These are phyloP conservation scores for Seiridium unicorne DNA, from an alignment of 2,329 filamentous ascomycete species.

Conservation along the genomic window DNA sequence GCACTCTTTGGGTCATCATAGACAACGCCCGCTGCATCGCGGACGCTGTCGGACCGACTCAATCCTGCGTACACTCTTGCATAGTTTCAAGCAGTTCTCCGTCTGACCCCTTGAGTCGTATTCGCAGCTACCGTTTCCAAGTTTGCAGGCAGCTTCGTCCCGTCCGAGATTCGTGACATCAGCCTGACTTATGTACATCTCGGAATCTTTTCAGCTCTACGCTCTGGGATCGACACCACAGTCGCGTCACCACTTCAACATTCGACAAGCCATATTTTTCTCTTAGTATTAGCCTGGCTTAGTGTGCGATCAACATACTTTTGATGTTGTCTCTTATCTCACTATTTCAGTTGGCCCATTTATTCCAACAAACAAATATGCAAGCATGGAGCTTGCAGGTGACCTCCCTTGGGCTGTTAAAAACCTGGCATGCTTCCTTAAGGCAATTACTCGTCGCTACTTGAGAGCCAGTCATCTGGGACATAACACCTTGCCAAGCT, in stretches of 20 bases:
- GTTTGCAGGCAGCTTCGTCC: not conserved
- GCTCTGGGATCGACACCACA: not conserved
- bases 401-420: no score
- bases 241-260: not conserved
- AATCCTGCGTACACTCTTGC: not conserved
- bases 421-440: no score
- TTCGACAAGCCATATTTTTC: not conserved
- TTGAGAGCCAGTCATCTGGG: no score
- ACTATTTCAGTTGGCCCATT: not conserved
- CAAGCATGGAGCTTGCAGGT: no score
- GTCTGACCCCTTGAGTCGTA: not conserved
- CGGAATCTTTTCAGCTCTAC: not conserved
- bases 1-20: not conserved
- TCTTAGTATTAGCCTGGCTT: not conserved
- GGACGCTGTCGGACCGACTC: not conserved
- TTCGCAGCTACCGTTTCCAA: not conserved
- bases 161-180: not conserved
- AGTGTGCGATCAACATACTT: not conserved
- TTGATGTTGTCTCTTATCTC: not conserved
- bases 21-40: not conserved
- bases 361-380: no score
- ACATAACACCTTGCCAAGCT: no score
- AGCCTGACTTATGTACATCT: not conserved
- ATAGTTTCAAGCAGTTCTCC: not conserved
- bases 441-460: no score